Evolutionary conservation across 2,329 filamentous ascomycete species (phyloP), one percentile per base, ranked within the genome.

Genomic region (Alternaria rosae): DNA sequence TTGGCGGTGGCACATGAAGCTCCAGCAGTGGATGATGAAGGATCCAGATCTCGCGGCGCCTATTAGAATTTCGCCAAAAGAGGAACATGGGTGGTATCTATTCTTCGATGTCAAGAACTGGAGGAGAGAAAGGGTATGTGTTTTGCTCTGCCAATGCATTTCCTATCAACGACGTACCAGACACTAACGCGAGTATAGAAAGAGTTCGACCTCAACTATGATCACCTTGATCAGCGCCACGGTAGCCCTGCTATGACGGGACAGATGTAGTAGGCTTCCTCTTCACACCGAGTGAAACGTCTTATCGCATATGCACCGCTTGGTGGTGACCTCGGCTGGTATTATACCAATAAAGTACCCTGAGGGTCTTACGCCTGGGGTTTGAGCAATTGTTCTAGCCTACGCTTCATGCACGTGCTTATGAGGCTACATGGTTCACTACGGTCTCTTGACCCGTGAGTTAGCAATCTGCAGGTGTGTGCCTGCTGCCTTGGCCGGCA

Each of bases 11-110:
- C 84, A 86, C 76, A 86, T 82, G 69, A 78, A 83, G 56, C 79
- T 85, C 20, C 80, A 82, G 57, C 82, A 85, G 65, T 86, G 85
- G 85, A 81, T 86, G 78, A 85, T 84, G 77, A 86, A 86, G 71
- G 85, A 86, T 47, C 78, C 79, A 15, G 82, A 81, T 66, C 80
- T 75, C 23, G 77, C 77, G 26, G 73, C 75, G 28, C 82, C 84
- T 6, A 77, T 82, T 11, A 79, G 82, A 20, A 71, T 85, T 38
- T 80, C 79, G 44, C 80, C 81, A 44, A 80, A 82, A 51, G 78
- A 80, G 57, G 85, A 86, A 73, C 80, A 82, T 51, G 85, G 84
- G 21, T 81, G 83, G 69, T 86, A 86, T 74, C 77, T 86, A 57
- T 86, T 86, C 78, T 86, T 85, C 70, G 84, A 86, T 54, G 82